phyloP scores from a whole-genome alignment of 2,329 filamentous ascomycete species.

The Cladosporium sp. region DNA sequence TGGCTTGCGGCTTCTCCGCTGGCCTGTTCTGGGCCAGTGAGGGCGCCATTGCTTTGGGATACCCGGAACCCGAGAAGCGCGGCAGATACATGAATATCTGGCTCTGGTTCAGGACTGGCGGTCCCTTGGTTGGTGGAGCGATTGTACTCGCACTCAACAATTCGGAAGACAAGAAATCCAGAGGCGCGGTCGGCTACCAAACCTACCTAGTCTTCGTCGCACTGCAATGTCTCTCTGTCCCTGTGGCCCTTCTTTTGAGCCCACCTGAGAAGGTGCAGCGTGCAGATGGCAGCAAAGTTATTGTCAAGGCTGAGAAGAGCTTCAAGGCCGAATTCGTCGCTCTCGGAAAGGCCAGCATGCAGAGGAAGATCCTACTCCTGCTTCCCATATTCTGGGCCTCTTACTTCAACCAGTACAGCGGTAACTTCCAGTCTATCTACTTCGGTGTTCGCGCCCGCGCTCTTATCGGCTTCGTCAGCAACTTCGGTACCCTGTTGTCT shows the following conservation, averaged over 20 bases:
- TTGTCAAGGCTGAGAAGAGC: constrained; percentile 40
- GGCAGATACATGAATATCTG: constrained; percentile 51
- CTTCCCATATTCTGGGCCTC: constrained; percentile 48
- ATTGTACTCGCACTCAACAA: constrained; percentile 52
- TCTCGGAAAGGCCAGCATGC: constrained; percentile 36
- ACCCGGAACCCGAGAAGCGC: constrained; percentile 50
- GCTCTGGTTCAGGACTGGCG: constrained; percentile 54
- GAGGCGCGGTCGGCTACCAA: constrained; percentile 38
- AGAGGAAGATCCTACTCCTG: constrained; percentile 39
- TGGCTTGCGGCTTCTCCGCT: constrained; percentile 50
- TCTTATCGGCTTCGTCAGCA: constrained; percentile 49
- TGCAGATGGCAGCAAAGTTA: constrained; percentile 43
- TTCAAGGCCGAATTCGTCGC: constrained; percentile 44
- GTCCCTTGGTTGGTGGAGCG: constrained; percentile 50
- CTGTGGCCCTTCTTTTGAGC: constrained; percentile 43
- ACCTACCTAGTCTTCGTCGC: constrained; percentile 48
- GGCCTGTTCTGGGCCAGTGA: constrained; percentile 55
- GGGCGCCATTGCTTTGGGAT: constrained; percentile 52
- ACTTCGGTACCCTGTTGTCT: constrained; percentile 45
- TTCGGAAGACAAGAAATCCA: constrained; percentile 43
- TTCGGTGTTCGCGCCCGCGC: constrained; percentile 50
- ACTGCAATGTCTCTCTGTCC: constrained; percentile 40
- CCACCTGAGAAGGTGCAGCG: constrained; percentile 47
- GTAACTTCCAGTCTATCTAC: constrained; percentile 54
- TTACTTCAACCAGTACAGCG: constrained; percentile 48